phyloP scores from a whole-genome alignment of 768 basidiomycete genomes.

The Lyophyllum semitale region DNA sequence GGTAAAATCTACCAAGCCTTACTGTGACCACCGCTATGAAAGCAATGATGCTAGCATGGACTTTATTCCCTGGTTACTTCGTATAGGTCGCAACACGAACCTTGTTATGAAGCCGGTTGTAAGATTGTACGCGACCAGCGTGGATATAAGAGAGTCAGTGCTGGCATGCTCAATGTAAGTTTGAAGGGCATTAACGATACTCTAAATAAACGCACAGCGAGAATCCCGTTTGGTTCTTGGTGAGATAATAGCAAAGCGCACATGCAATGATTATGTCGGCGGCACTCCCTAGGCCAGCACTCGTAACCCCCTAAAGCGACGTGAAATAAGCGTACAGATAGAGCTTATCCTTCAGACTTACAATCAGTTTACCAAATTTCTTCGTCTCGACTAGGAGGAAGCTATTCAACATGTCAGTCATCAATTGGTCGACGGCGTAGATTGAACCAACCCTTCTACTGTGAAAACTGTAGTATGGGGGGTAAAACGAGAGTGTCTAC shows the following conservation, averaged over 20 bases:
- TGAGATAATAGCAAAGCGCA: constrained; percentile 49
- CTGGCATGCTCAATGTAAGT: constrained; percentile 18
- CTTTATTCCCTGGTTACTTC: not conserved
- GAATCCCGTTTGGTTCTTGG: constrained; percentile 49
- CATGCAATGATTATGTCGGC: constrained; percentile 52
- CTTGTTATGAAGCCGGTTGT: constrained; percentile 48
- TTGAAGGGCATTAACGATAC: not conserved
- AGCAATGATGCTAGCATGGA: constrained; percentile 35
- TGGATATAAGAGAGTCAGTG: constrained; percentile 46
- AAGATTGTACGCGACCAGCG: constrained; percentile 44
- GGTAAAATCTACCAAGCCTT: constrained; percentile 7
- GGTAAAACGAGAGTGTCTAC: too few species aligned
- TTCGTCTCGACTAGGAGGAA: constrained; percentile 33
- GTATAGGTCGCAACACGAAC: constrained; percentile 15
- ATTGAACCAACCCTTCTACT: constrained; percentile 38
- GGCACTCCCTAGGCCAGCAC: constrained; percentile 46
- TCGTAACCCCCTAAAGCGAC: constrained; percentile 46
- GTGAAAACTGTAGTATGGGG: constrained; percentile 42
- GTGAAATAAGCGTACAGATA: constrained; percentile 31
- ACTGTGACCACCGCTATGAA: constrained; percentile 44
- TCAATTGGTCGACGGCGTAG: not conserved
- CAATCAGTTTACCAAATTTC: constrained; percentile 37
- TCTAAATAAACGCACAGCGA: constrained; percentile 28
- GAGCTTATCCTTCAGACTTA: constrained; percentile 22
- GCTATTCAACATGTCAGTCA: constrained; percentile 19